phyloP scores from a whole-genome alignment of 805 yeast species.

The Isabelozyma rhagii region DNA sequence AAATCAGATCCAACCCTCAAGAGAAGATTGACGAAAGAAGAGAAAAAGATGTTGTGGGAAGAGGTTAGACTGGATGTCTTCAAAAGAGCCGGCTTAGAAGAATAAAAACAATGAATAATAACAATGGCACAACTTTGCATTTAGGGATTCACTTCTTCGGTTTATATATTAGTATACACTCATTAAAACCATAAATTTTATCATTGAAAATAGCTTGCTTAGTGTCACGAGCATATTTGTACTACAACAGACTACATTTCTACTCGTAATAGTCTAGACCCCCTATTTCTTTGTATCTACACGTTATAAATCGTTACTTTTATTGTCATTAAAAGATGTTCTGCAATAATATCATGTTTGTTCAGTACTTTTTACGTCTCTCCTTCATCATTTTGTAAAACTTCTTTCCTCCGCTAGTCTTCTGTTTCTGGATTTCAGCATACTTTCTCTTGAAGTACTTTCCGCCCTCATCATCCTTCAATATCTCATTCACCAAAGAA shows the following conservation, averaged over 20 bases:
- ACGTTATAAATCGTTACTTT: not conserved
- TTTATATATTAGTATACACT: too few relatives aligned
- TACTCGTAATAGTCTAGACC: not conserved
- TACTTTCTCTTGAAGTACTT: constrained; percentile 84
- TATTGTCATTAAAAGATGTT: not conserved
- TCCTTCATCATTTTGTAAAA: constrained; percentile 62
- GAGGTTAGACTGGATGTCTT: constrained; percentile 50
- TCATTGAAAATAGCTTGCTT: too few relatives aligned
- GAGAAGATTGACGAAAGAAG: constrained; percentile 35
- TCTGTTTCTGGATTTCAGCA: constrained; percentile 67
- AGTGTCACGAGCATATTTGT: too few relatives aligned
- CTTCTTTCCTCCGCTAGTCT: constrained; percentile 60
- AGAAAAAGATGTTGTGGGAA: constrained; percentile 47
- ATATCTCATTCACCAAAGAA: constrained; percentile 77
- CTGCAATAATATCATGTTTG: not conserved
- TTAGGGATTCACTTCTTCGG: not conserved
- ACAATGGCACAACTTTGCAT: not conserved
- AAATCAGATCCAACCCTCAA: constrained; percentile 14
- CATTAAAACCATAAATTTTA: too few relatives aligned
- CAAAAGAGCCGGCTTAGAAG: constrained; percentile 43
- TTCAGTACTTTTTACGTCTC: constrained; percentile 52
- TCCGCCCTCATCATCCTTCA: constrained; percentile 66
- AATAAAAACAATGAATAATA: constrained; percentile 19
- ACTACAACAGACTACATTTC: too few relatives aligned
- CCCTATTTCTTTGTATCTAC: not conserved